Evolutionary conservation across 139 green algal species (phyloP).

Genomic region (Chlamydomonas eustigma): DNA sequence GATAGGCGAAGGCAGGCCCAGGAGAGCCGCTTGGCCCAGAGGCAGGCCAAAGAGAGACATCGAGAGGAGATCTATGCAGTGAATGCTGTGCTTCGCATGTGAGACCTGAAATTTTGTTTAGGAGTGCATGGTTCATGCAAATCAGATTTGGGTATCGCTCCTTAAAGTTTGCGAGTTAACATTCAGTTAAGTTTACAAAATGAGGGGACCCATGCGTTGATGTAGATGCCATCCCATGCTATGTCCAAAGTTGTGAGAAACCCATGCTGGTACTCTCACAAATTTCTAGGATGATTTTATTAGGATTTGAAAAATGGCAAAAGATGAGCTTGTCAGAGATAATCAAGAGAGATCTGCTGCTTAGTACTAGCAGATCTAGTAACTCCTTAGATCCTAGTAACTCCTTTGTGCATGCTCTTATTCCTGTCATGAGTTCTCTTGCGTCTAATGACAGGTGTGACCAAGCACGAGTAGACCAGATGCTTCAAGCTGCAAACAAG

Average conservation of each 20-base stretch:
- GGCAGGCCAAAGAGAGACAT: background rate
- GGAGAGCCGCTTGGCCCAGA: background rate
- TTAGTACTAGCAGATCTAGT: background rate
- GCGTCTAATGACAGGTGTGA: background rate
- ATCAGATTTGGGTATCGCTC: background rate
- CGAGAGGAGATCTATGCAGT: conserved; percentile 3
- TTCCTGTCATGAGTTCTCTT: background rate
- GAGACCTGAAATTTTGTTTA: background rate
- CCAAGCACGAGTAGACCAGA: background rate
- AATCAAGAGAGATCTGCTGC: background rate
- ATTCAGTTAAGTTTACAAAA: background rate
- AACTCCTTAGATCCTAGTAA: background rate
- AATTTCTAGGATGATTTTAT: background rate
- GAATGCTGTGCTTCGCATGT: background rate
- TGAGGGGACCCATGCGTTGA: background rate
- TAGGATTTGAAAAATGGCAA: background rate
- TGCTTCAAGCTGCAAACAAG: background rate
- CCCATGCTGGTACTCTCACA: background rate
- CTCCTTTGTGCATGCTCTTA: background rate
- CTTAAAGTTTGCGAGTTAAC: background rate
- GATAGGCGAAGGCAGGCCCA: background rate
- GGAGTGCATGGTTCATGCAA: background rate
- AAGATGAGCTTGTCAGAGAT: background rate
- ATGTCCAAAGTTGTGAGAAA: background rate
- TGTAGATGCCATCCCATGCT: background rate